Base-by-base conservation (phyloP, 331 rosid genomes). In the Acacia pycnantha region DNA sequence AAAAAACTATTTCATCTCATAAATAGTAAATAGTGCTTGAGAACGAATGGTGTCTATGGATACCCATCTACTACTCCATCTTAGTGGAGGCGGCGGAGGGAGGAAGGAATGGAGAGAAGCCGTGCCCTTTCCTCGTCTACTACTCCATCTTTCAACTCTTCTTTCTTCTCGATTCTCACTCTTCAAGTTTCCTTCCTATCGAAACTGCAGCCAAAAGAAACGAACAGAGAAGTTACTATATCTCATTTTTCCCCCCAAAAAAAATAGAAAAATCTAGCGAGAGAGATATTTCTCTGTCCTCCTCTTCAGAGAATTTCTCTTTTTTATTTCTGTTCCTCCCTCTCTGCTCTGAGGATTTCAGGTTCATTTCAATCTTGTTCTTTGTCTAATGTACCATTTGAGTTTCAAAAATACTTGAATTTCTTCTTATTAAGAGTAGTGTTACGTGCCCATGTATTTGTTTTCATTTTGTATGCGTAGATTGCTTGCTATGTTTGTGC, bases 71-170 rank as follows among this genome's bases (percentile, higher is more conserved):
- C n/a, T n/a, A n/a, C n/a, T n/a, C n/a, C n/a, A n/a, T n/a, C n/a
- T n/a, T n/a, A n/a, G n/a, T n/a, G n/a, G n/a, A n/a, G n/a, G n/a
- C n/a, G n/a, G n/a, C n/a, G n/a, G n/a, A n/a, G n/a, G n/a, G n/a
- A n/a, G n/a, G n/a, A n/a, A n/a, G n/a, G n/a, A n/a, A n/a, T n/a
- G n/a, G n/a, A n/a, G n/a, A n/a, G n/a, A n/a, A n/a, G n/a, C n/a
- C n/a, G n/a, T n/a, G n/a, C n/a, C n/a, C 88, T 78, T 88, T 80
- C 76, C 85, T 83, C 81, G 76, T 62, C 87, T 14, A 21, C 78
- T 2, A 85, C 86, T 87, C 86, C 74, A 84, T 70, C 82, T 54
- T 81, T 75, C 71, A 62, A 62, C 21, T 79, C 67, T 58, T 56
- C 56, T 35, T 26, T 61, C 68, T 11, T 24, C 48, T n/a, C 70